A percentile compares a stretch with the other conserved stretches of the same genome.
phyloP scores from a whole-genome alignment of 345 rosid genomes.

The Litchi chinensis region DNA sequence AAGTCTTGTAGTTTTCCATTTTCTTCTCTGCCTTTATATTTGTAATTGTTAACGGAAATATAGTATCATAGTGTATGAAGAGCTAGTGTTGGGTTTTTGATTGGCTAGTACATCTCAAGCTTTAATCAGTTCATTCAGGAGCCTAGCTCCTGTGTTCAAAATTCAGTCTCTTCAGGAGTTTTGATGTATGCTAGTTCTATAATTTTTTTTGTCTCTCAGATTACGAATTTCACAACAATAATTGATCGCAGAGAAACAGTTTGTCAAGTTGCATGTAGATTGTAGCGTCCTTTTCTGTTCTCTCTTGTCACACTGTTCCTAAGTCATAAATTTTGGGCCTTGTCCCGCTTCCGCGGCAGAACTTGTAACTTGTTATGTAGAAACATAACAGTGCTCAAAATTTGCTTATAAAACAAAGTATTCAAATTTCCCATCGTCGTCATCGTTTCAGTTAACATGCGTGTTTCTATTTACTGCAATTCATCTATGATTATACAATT shows the following conservation, averaged over 20 bases:
- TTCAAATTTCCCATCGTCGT: no score
- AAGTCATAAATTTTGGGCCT: no score
- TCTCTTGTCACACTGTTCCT: no score
- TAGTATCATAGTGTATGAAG: slow-evolving; percentile 43
- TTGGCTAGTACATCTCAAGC: slow-evolving; percentile 22
- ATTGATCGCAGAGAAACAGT: slow-evolving; percentile 24
- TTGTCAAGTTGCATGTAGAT: background rate
- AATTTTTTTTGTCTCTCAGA: background rate
- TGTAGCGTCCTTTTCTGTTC: no score
- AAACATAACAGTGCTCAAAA: no score
- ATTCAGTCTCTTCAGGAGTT: slow-evolving; percentile 23
- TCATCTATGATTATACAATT: background rate
- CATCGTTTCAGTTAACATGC: no score
- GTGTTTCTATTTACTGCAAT: background rate
- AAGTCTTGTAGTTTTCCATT: slow-evolving; percentile 19
- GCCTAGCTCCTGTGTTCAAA: slow-evolving; percentile 18
- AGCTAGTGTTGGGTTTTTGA: slow-evolving; percentile 33
- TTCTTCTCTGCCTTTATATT: slow-evolving; percentile 9
- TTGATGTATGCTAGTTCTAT: slow-evolving; percentile 35
- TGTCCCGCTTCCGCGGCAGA: no score
- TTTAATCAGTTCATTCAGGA: slow-evolving; percentile 25
- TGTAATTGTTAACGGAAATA: slow-evolving; percentile 22
- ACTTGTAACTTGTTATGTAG: no score
- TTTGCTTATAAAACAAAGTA: no score
- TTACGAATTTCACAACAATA: slow-evolving; percentile 6